phyloP scores from a whole-genome alignment of 1,284 basidiomycete species.

The Trichosporon faecale region DNA sequence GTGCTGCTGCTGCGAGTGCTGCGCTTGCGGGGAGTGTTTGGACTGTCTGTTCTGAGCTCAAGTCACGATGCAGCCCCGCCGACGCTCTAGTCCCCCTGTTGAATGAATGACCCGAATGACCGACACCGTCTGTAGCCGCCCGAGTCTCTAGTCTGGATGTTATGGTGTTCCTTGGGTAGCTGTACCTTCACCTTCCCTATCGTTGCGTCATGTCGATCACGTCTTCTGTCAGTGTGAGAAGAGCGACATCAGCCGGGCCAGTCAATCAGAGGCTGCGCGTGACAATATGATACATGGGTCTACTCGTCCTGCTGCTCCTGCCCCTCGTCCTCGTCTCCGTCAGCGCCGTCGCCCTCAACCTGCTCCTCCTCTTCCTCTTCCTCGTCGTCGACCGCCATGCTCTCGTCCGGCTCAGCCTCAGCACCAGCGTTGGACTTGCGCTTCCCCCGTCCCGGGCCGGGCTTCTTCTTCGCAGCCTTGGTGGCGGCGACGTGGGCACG shows the following conservation, averaged over 20 bases:
- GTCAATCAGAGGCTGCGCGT: background rate
- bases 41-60: background rate
- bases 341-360: slow-evolving; percentile 25
- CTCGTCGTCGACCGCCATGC: slow-evolving; percentile 35
- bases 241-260: too few species aligned
- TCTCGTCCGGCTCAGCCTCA: slow-evolving; percentile 15
- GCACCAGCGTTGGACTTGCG: slow-evolving; percentile 37
- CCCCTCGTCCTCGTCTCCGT: slow-evolving; percentile 13
- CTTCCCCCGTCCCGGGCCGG: slow-evolving; percentile 40
- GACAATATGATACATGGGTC: slow-evolving; percentile 7
- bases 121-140: background rate
- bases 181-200: background rate
- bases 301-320: slow-evolving; percentile 8
- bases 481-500: slow-evolving; percentile 30
- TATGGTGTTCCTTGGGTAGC: background rate
- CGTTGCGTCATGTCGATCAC: too few species aligned
- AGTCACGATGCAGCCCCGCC: background rate
- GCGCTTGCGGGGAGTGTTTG: background rate
- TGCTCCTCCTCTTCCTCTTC: slow-evolving; percentile 41
- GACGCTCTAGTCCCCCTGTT: too few species aligned
- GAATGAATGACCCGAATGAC: too few species aligned
- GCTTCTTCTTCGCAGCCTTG: slow-evolving; percentile 38
- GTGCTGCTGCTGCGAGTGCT: slow-evolving; percentile 13
- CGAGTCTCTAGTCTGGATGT: background rate
- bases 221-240: too few species aligned